Evolutionary conservation across 202 grass and related monocot species (phyloP).

Genomic region (Musa balbisiana): DNA sequence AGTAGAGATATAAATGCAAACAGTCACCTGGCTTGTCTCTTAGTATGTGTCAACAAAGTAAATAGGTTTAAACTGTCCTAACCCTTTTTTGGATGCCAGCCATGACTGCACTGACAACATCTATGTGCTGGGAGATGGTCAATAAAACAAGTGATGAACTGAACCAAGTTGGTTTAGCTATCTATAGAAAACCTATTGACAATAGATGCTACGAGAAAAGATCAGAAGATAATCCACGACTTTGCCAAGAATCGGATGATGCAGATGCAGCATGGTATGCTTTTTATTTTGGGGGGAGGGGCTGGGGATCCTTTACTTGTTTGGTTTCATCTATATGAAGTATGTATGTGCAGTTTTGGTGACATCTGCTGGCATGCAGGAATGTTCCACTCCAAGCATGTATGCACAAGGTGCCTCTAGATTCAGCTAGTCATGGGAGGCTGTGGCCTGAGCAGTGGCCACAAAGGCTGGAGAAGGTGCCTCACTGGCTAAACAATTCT

Average conservation of each 20-base stretch:
- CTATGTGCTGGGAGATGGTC: constrained; percentile 98
- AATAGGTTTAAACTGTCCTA: constrained; percentile 21
- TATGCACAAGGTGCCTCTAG: constrained; percentile 79
- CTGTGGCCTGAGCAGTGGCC: constrained; percentile 84
- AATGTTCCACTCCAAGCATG: constrained; percentile 86
- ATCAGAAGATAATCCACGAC: constrained; percentile 53
- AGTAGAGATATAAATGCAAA: not conserved
- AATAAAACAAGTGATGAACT: constrained; percentile 65
- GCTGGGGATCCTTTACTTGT: not conserved
- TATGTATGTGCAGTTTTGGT: not conserved
- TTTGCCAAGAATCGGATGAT: constrained; percentile 75
- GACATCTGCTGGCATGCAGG: constrained; percentile 44
- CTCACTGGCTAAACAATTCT: constrained; percentile 79
- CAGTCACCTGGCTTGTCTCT: not conserved
- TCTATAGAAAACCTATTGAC: constrained; percentile 87
- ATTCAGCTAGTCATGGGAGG: constrained; percentile 37
- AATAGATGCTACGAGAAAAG: constrained; percentile 95
- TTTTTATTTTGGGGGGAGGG: not conserved
- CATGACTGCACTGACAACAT: constrained; percentile 78
- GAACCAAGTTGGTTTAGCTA: constrained; percentile 85
- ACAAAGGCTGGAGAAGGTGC: constrained; percentile 60
- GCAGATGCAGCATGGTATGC: constrained; percentile 91
- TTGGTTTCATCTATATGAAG: not conserved
- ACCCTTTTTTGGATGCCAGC: constrained; percentile 39
- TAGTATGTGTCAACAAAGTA: not conserved